phyloP scores from a whole-genome alignment of 1,284 basidiomycete genomes.

The Apiotrichum porosum region DNA sequence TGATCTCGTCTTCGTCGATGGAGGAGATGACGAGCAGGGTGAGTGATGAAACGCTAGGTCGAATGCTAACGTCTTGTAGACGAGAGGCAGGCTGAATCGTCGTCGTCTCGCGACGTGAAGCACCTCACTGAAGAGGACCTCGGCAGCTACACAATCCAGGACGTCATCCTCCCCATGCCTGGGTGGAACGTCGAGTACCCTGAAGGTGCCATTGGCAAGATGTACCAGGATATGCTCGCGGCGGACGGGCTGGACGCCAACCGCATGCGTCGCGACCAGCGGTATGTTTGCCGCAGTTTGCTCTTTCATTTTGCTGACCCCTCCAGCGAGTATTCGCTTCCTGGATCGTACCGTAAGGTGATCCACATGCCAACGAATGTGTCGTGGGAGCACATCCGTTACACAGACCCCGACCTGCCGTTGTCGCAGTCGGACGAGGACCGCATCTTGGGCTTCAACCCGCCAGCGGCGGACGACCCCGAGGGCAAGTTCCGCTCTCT shows the following conservation, averaged over 20 bases:
- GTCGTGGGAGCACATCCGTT: constrained; percentile 73
- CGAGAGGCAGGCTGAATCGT: constrained; percentile 31
- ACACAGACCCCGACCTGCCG: constrained; percentile 87
- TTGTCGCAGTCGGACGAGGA: constrained; percentile 95
- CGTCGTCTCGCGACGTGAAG: constrained; percentile 57
- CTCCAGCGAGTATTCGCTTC: constrained; percentile 78
- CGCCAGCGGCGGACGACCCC: constrained; percentile 54
- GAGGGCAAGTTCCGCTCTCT: constrained; percentile 77
- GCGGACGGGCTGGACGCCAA: constrained; percentile 83
- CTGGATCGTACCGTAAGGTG: constrained; percentile 88
- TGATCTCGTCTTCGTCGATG: constrained; percentile 67
- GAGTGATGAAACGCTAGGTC: constrained; percentile 3
- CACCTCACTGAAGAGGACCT: constrained; percentile 70
- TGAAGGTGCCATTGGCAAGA: constrained; percentile 70
- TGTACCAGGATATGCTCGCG: constrained; percentile 72
- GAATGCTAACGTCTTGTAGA: neutral
- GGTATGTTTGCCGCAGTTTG: constrained; percentile 57
- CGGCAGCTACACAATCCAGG: constrained; percentile 75
- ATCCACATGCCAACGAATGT: constrained; percentile 77
- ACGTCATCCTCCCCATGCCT: constrained; percentile 91
- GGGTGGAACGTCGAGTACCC: constrained; percentile 90
- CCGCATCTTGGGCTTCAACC: constrained; percentile 70
- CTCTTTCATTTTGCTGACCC: neutral
- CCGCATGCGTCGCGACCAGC: constrained; percentile 81
- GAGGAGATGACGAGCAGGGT: constrained; percentile 53